Percentiles rank a stretch among this genome's conserved stretches.
Evolutionary conservation across 2,329 filamentous ascomycete species (phyloP).

Genomic region (Lizonia empirigonia): DNA sequence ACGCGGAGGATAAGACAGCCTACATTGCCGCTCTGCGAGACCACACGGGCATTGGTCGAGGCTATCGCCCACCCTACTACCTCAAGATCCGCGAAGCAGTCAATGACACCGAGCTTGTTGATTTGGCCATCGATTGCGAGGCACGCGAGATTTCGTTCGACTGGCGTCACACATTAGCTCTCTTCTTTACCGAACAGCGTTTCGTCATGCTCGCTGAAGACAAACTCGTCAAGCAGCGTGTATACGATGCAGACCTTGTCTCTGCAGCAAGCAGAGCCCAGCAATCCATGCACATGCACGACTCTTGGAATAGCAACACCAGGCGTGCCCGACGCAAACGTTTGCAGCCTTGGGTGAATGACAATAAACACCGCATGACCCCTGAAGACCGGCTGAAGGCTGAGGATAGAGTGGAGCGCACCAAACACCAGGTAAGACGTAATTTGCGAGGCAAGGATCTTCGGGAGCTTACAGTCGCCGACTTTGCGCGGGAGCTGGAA

Average conservation of each 20-base stretch:
- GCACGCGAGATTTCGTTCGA: conserved; percentile 24
- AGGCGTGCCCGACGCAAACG: conserved; percentile 23
- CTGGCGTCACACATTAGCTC: conserved; percentile 21
- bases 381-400: conserved; percentile 20
- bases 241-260: conserved; percentile 18
- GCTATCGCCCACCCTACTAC: conserved; percentile 26
- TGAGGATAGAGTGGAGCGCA: conserved; percentile 9
- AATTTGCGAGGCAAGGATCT: conserved; percentile 15
- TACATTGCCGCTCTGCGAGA: conserved; percentile 16
- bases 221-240: background rate
- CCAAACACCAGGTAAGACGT: conserved; percentile 10
- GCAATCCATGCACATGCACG: conserved; percentile 1
- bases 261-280: conserved; percentile 4
- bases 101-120: conserved; percentile 27
- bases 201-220: conserved; percentile 11
- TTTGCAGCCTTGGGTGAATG: conserved; percentile 17
- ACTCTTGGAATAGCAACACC: conserved; percentile 2
- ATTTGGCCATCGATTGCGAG: conserved; percentile 20
- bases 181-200: conserved; percentile 24
- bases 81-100: conserved; percentile 19
- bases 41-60: conserved; percentile 24
- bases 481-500: background rate
- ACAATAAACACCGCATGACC: conserved; percentile 24
- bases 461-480: conserved; percentile 1
- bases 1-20: conserved; percentile 5